Percentiles rank a stretch among this genome's conserved stretches.
phyloP scores from a whole-genome alignment of 2,329 filamentous ascomycete genomes.

The Seiridium cupressi region DNA sequence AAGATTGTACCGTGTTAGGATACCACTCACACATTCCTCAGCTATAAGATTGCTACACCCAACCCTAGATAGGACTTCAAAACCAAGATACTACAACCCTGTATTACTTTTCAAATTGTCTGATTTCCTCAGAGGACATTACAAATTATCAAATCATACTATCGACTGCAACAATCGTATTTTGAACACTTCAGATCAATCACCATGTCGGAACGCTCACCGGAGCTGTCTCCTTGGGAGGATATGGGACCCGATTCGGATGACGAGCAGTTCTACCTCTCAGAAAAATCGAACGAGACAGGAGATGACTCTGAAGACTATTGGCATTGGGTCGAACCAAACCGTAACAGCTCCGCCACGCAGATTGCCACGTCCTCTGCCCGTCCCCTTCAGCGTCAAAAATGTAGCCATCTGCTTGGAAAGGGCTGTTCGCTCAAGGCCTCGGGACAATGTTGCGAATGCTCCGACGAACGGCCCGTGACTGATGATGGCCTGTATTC shows the following conservation, averaged over 20 bases:
- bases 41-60: too few relatives aligned
- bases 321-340: neutral
- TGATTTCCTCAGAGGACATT: too few relatives aligned
- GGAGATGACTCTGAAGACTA: neutral
- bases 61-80: too few relatives aligned
- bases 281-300: neutral
- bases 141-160: too few relatives aligned
- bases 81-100: too few relatives aligned
- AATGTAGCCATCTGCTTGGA: neutral
- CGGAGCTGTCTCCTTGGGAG: neutral
- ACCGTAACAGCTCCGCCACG: neutral
- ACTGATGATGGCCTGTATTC: conserved; percentile 12
- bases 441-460: conserved; percentile 11
- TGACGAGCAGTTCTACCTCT: neutral
- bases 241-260: neutral
- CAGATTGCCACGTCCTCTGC: neutral
- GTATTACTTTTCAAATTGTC: too few relatives aligned
- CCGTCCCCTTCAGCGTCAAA: neutral
- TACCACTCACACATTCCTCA: too few relatives aligned
- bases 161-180: neutral
- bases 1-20: too few relatives aligned
- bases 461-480: conserved; percentile 11
- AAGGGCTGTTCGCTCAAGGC: neutral
- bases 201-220: neutral
- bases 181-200: neutral